Evolutionary conservation across 805 yeast genomes (phyloP), one percentile per base, ranked within the genome.

Genomic region (Spathaspora girioi): DNA sequence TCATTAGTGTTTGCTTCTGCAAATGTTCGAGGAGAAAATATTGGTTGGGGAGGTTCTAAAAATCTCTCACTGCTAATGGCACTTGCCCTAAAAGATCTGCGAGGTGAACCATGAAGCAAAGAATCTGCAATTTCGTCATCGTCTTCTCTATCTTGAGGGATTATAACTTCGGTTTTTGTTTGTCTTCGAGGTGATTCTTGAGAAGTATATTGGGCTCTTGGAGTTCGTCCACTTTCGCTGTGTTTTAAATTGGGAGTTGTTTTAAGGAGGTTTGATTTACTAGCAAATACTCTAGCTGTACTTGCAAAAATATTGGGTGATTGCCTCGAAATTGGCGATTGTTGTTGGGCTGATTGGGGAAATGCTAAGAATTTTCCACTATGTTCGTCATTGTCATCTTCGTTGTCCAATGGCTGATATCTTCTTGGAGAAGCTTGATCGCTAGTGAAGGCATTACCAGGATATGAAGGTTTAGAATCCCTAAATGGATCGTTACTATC

Each of bases 151-250:
- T 67, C 68, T 45, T 74, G 73, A 17, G 65, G 69, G 14, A 84
- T 75, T 12, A 79, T 67, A 3, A 83, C 70, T 5, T 84, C 75
- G 3, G 75, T 73, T 40, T 59, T 64, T 40, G 70, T 73, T 42
- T 76, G 76, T 63, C 91, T 79, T 50, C 75, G 79, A 32, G 96
- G 94, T 0, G 96, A 84, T 64, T 88, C 92, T 57, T 81, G 68
- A 49, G 81, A 71, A 2, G 94, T 85, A 59, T 78, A 86, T 47
- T 78, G 80, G 42, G 89, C 84, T 67, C 96, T 76, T 9, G 87
- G 81, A 7, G 88, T 81, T 11, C 71, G 49, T 3, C 55, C 59
- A 45, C 27, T 43, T 5, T 32, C 49, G 17, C 52, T 54, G 48
- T 50, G 56, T 49, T 53, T 55, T 31, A 67, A 59, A 44, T 67